Conservation (phyloP, 768 basidiomycete genomes). For the Calocera cornea region DNA sequence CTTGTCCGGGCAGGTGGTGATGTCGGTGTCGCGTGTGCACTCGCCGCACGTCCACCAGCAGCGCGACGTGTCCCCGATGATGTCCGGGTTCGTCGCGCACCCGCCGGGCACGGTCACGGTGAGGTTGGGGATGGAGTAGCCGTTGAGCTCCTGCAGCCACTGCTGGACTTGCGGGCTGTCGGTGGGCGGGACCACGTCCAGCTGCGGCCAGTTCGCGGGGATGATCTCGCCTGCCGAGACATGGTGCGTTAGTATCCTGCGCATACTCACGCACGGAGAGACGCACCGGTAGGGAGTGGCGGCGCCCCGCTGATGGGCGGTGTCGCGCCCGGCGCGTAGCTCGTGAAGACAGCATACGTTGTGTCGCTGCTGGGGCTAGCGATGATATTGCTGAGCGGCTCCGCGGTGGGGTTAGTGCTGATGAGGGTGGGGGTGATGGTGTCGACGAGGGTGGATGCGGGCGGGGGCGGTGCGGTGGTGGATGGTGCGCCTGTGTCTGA, state of each 20-base stretch:
- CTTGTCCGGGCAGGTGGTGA: slow-evolving; percentile 60
- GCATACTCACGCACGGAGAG: background rate
- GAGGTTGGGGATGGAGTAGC: slow-evolving; percentile 47
- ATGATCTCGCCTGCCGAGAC: slow-evolving; percentile 23
- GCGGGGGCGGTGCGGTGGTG: slow-evolving; percentile 7
- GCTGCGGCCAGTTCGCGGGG: slow-evolving; percentile 47
- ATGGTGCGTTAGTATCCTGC: background rate
- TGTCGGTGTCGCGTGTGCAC: slow-evolving; percentile 52
- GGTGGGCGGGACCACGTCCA: slow-evolving; percentile 48
- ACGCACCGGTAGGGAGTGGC: slow-evolving; percentile 28
- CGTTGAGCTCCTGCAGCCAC: slow-evolving; percentile 43
- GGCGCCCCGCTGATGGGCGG: slow-evolving; percentile 47
- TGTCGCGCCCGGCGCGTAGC: slow-evolving; percentile 35
- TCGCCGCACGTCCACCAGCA: slow-evolving; percentile 79
- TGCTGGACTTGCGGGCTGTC: slow-evolving; percentile 50
- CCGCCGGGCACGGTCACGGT: slow-evolving; percentile 19
- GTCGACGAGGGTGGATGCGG: slow-evolving; percentile 12
- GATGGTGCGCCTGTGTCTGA: slow-evolving; percentile 14
- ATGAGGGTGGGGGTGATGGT: slow-evolving; percentile 33
- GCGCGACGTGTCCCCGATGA: slow-evolving; percentile 36
- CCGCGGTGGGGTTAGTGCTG: slow-evolving; percentile 46
- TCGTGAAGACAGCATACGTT: slow-evolving; percentile 36
- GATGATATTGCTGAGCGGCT: slow-evolving; percentile 40
- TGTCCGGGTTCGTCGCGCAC: slow-evolving; percentile 47
- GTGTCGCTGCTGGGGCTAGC: slow-evolving; percentile 31